phyloP scores from a whole-genome alignment of 106 monocot genomes.

The Platanthera guangdongensis region DNA sequence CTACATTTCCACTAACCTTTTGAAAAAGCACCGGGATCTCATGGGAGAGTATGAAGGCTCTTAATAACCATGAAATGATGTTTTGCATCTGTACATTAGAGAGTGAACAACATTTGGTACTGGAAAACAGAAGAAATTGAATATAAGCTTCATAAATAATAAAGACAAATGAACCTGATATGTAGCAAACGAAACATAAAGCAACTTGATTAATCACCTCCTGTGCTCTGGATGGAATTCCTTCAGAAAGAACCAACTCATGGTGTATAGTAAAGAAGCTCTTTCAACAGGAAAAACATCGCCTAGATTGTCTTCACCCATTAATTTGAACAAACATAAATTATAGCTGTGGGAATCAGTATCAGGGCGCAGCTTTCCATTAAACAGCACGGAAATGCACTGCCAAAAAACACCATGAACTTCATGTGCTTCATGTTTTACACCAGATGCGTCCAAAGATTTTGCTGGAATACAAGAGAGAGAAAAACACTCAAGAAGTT shows the following conservation, averaged over 20 bases:
- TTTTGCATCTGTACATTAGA: slow-evolving; percentile 37
- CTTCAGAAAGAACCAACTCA: slow-evolving; percentile 63
- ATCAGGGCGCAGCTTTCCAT: slow-evolving; percentile 14
- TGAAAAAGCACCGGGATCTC: slow-evolving; percentile 57
- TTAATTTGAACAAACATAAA: slow-evolving; percentile 32
- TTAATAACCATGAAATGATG: slow-evolving; percentile 62
- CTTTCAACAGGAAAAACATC: slow-evolving; percentile 50
- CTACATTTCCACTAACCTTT: slow-evolving; percentile 38
- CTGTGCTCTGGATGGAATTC: slow-evolving; percentile 35
- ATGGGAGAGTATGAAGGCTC: slow-evolving; percentile 52
- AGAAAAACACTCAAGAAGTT: background rate
- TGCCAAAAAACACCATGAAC: slow-evolving; percentile 58
- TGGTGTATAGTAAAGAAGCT: slow-evolving; percentile 50
- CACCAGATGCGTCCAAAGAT: slow-evolving; percentile 25
- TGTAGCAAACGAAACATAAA: slow-evolving; percentile 4
- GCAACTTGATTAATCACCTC: slow-evolving; percentile 15
- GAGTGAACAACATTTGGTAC: slow-evolving; percentile 54
- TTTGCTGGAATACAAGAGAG: slow-evolving; percentile 26
- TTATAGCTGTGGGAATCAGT: slow-evolving; percentile 5
- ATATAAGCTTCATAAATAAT: slow-evolving; percentile 3
- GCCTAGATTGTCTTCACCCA: slow-evolving; percentile 25
- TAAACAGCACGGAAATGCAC: slow-evolving; percentile 49
- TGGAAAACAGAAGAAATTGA: slow-evolving; percentile 18
- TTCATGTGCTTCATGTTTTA: slow-evolving; percentile 38
- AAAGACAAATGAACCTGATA: background rate